Evolutionary conservation across 768 basidiomycete genomes (phyloP), one percentile per base, ranked within the genome.

Genomic region (Xerocomellus dryophilus): DNA sequence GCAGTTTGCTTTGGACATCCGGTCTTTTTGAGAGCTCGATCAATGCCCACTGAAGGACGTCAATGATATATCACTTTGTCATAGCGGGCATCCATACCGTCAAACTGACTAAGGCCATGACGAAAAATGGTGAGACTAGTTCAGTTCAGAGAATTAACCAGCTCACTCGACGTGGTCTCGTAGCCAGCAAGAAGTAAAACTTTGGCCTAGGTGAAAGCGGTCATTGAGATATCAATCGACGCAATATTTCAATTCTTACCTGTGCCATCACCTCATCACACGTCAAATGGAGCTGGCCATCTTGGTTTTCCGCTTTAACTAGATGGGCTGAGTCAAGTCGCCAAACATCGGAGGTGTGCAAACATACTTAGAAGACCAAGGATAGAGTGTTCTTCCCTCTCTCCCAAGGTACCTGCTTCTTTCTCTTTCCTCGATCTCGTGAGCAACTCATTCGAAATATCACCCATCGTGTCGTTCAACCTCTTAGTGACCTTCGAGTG

Each of bases 1-100:
- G 76, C 11, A 85, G 66, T 43, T 73, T 77, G 9, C 66, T 58
- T 62, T 85, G 84, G 14, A 73, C 69, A 25, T 76, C 72, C 0
- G 67, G 74, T 42, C 79, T 65, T 34, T 67, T 72, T 7, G 73
- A 72, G 1, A 85, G 76, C 60, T 84, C 83, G 31, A 84, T 78
- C 0, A 85, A 68, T 3, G 81, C 78, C 81, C 83, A 85, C 62
- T 63, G 32, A 15, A 18, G 18, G 4, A 41, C 1, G 9, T 59
- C 6, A 53, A 18, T n/a, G n/a, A 21, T 38, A 27, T 23, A 7
- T 2, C 1, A 5, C 5, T 32, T 18, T 11, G 21, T 43, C 20
- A 6, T 10, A n/a, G 4, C 7, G 18, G 5, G 15, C 9, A 12
- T 31, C 20, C 43, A 14, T 54, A 59, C 58, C 43, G 58, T 59